A percentile compares a stretch with the other conserved stretches of the same genome.
Evolutionary conservation across 306 rosid genomes (phyloP).

Genomic region (Gillenia trifoliata): DNA sequence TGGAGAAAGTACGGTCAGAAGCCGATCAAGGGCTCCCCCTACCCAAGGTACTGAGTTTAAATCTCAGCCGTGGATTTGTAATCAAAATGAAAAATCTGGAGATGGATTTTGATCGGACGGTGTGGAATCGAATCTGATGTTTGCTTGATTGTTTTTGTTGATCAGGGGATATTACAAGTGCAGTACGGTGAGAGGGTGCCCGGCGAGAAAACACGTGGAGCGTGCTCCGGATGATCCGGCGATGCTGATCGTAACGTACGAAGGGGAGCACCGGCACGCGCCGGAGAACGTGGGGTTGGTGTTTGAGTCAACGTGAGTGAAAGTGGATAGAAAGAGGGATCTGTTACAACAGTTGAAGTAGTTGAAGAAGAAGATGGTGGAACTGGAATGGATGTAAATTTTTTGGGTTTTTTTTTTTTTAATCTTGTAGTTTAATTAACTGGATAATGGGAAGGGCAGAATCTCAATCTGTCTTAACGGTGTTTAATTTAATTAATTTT

Average conservation of each 20-base stretch:
- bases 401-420: not conserved
- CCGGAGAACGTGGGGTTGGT: constrained; percentile 55
- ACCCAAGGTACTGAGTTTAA: constrained; percentile 53
- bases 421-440: not conserved
- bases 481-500: not conserved
- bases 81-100: not conserved
- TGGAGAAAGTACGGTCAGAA: constrained; percentile 98
- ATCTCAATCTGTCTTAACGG: not conserved
- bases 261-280: constrained; percentile 80
- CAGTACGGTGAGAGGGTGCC: constrained; percentile 71
- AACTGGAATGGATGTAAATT: not conserved
- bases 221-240: constrained; percentile 67
- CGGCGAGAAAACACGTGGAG: constrained; percentile 95
- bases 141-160: not conserved
- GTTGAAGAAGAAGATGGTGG: not conserved
- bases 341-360: not conserved
- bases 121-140: not conserved
- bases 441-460: not conserved
- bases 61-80: constrained; percentile 1
- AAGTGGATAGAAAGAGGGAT: not conserved
- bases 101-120: not conserved
- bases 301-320: constrained; percentile 46
- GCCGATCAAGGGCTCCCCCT: constrained; percentile 90
- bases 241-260: constrained; percentile 86
- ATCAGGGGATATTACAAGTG: constrained; percentile 82